Conservation (phyloP, 441 rosid species). For the Brassica hybrid region DNA sequence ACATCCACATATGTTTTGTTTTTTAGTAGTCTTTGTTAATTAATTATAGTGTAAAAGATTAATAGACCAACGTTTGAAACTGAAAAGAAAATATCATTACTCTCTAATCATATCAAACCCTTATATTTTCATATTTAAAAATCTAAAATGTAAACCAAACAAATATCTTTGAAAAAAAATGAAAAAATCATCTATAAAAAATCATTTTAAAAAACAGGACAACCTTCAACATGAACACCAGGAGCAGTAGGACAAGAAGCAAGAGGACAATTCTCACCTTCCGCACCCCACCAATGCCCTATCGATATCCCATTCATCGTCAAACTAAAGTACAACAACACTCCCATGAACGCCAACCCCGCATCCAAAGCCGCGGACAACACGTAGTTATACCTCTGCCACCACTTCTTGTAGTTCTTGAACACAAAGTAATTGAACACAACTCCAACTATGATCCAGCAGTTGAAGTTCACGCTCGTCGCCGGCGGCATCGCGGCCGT, state of each 20-base stretch:
- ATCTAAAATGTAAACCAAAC: constrained; percentile 23
- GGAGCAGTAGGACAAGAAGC: constrained; percentile 79
- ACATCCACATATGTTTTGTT: neutral
- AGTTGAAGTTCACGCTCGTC: constrained; percentile 66
- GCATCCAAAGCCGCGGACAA: constrained; percentile 86
- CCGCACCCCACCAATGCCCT: constrained; percentile 67
- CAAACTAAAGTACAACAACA: constrained; percentile 61
- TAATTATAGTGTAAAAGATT: too few relatives aligned
- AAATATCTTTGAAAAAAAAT: too few relatives aligned
- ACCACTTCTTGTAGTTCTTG: constrained; percentile 63
- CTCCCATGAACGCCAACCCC: constrained; percentile 83
- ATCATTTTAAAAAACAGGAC: constrained; percentile 51
- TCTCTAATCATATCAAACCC: too few relatives aligned
- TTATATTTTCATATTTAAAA: too few relatives aligned
- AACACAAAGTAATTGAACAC: constrained; percentile 67
- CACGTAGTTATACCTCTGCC: constrained; percentile 84
- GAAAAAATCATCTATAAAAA: constrained; percentile 3
- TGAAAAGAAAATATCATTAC: too few relatives aligned
- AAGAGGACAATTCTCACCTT: constrained; percentile 71
- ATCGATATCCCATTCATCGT: constrained; percentile 47
- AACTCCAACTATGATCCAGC: constrained; percentile 65
- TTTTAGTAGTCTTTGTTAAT: too few relatives aligned
- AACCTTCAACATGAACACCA: constrained; percentile 60
- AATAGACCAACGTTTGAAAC: too few relatives aligned
- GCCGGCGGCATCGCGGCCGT: constrained; percentile 84